These are phyloP conservation scores for Penicillium paradoxum DNA, from an alignment of 495 filamentous ascomycete species.

Conservation along the genomic window DNA sequence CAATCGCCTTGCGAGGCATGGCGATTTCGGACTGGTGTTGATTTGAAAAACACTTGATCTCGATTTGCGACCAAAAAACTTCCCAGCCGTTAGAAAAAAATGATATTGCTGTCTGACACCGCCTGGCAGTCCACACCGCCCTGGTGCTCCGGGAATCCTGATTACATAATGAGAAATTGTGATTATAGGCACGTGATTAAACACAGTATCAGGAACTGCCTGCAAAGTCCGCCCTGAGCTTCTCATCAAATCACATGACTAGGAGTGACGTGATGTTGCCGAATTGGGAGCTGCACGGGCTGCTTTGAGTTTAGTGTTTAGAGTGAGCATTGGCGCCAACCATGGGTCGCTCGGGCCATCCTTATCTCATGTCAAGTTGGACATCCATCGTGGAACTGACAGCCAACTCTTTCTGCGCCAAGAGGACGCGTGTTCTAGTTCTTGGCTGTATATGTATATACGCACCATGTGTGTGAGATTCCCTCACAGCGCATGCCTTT, in stretches of 20 bases:
- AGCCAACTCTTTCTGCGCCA: background rate
- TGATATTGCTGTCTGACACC: slow-evolving; percentile 18
- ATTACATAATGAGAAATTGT: background rate
- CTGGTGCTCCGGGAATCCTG: background rate
- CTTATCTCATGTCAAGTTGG: slow-evolving; percentile 1
- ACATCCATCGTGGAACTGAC: background rate
- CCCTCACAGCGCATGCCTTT: no score
- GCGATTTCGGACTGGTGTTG: slow-evolving; percentile 6
- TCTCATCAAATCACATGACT: background rate
- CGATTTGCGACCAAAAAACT: slow-evolving; percentile 13
- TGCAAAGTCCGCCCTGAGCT: background rate
- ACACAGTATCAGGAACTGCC: background rate
- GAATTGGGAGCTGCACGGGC: background rate
- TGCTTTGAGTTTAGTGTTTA: slow-evolving; percentile 1
- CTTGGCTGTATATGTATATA: background rate
- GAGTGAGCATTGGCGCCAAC: background rate
- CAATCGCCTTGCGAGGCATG: slow-evolving; percentile 59
- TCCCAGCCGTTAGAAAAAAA: slow-evolving; percentile 19
- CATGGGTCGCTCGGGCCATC: background rate
- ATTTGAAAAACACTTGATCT: slow-evolving; percentile 6
- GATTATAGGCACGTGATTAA: background rate
- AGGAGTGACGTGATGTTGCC: background rate
- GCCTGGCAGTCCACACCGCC: slow-evolving; percentile 14
- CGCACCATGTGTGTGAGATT: background rate
- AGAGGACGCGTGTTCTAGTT: background rate